Evolutionary conservation across 768 basidiomycete genomes (phyloP), one percentile per base, ranked within the genome.

Genomic region (Asterophora lycoperdoides): DNA sequence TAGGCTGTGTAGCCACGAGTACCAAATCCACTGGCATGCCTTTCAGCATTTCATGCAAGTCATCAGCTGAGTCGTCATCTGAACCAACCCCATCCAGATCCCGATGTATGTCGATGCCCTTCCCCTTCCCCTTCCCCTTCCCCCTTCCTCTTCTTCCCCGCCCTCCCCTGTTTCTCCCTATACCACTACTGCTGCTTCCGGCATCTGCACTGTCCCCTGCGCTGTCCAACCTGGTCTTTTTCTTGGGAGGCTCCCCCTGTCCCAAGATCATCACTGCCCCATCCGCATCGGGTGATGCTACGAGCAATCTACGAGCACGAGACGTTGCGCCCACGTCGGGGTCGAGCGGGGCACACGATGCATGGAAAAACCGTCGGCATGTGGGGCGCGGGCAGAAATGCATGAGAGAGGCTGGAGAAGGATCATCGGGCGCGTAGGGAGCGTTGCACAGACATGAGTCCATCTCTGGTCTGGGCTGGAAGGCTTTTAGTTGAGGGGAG

Each of bases 301-400:
- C 58, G 1, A 80, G 47, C 5, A 75, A 53, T 8, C 64, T 62
- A 3, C 63, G 53, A 0, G 52, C 41, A 1, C 64, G 61, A 6
- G 52, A 32, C 9, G 61, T 30, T 45, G 55, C 34, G 11, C 35
- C 36, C 5, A 28, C 18, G 42, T 45, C 35, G 35, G 54, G 35
- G 11, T 56, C 60, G n/a, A 61, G 50, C 37, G 58, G 64, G 1
- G 62, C 64, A 49, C 83, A 84, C 0, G 53, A 18, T 9, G 70
- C 66, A 56, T 84, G 83, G 50, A 73, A 83, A 7, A 66, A 71
- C 4, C 58, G 68, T 9, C 69, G 60, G 51, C 83, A 84, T 0
- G 53, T 46, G 0, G 75, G 77, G 0, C 76, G 73, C 0, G 81
- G 79, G 55, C 83, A 84, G 45, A 80, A 80, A 45, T 83, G 78